phyloP scores from a whole-genome alignment of 2,329 filamentous ascomycete species.

The Exophiala aquamarina region DNA sequence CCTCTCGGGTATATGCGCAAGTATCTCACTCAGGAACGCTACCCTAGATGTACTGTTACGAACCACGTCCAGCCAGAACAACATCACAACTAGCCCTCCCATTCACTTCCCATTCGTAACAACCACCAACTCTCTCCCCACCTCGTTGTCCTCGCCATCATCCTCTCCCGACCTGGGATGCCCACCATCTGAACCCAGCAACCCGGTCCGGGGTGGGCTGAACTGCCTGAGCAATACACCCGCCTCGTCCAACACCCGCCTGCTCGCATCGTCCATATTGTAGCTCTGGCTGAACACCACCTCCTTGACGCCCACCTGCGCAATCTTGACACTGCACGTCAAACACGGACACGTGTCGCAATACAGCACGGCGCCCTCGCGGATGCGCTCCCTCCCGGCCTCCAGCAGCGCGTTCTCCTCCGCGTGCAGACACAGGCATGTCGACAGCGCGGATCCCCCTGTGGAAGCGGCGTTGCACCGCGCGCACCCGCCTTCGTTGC shows the following conservation, averaged over 20 bases:
- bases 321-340: conserved; percentile 98
- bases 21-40: too few relatives aligned
- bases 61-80: too few relatives aligned
- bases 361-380: conserved; percentile 80
- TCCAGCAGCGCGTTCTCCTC: conserved; percentile 97
- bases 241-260: conserved; percentile 77
- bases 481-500: conserved; percentile 84
- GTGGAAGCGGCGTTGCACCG: conserved; percentile 74
- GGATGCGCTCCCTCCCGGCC: conserved; percentile 85
- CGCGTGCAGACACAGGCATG: conserved; percentile 94
- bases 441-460: conserved; percentile 72
- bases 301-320: conserved; percentile 91
- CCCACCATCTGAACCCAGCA: conserved; percentile 12
- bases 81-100: background rate
- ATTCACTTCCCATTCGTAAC: conserved; percentile 1
- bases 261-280: conserved; percentile 86
- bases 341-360: conserved; percentile 96
- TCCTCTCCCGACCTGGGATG: background rate
- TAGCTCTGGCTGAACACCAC: conserved; percentile 94
- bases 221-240: conserved; percentile 87
- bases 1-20: too few relatives aligned
- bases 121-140: conserved; percentile 12
- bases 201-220: conserved; percentile 22
- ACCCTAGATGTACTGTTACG: too few relatives aligned
- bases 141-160: background rate